These are phyloP conservation scores for Kockiozyma suomiensis DNA, from an alignment of 805 yeast genomes.

Conservation along the genomic window DNA sequence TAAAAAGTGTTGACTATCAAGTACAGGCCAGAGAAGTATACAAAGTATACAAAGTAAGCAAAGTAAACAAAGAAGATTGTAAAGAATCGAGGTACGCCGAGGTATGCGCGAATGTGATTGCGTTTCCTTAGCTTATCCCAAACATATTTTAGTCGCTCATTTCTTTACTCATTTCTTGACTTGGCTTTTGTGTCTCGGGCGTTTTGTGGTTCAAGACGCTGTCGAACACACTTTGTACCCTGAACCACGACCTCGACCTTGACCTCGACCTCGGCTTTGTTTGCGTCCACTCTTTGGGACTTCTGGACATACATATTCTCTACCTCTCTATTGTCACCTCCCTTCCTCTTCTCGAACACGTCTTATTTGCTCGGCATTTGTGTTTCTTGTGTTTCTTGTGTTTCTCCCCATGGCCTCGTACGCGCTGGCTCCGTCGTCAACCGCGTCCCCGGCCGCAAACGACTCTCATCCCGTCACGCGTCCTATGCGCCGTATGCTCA, in stretches of 20 bases:
- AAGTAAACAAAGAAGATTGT: too few relatives aligned
- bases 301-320: too few relatives aligned
- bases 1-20: too few relatives aligned
- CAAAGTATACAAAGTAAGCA: too few relatives aligned
- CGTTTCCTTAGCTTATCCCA: too few relatives aligned
- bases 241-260: background rate
- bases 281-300: too few relatives aligned
- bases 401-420: constrained; percentile 8
- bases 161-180: too few relatives aligned
- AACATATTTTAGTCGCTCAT: too few relatives aligned
- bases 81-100: too few relatives aligned
- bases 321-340: background rate
- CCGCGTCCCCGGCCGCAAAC: constrained; percentile 1
- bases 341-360: background rate
- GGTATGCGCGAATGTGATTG: too few relatives aligned
- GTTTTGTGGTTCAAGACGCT: background rate
- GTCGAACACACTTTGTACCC: background rate
- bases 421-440: constrained; percentile 10
- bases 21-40: too few relatives aligned
- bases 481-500: constrained; percentile 23
- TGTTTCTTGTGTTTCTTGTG: background rate
- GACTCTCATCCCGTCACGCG: constrained; percentile 19
- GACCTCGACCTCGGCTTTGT: background rate
- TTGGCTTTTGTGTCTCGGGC: background rate
- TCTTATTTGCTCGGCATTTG: background rate